Evolutionary conservation across 257 asterid genomes (phyloP).

Genomic region (Solanum piurae): DNA sequence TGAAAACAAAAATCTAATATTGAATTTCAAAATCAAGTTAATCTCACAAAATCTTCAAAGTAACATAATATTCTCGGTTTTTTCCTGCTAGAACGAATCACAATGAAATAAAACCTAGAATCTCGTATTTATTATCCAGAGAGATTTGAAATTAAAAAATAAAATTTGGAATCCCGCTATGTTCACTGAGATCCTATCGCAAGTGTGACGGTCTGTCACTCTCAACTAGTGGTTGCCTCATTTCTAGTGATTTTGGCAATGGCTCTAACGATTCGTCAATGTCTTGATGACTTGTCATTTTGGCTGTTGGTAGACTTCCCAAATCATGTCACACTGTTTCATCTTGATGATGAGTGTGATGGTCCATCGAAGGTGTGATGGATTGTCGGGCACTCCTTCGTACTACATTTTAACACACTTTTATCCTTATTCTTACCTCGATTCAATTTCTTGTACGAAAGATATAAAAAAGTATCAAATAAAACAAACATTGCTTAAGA

Average conservation of each 20-base stretch:
- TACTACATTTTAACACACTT: not conserved
- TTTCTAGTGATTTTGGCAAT: not conserved
- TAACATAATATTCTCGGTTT: too few species aligned
- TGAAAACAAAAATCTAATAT: too few species aligned
- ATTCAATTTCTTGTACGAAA: not conserved
- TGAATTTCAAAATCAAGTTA: too few species aligned
- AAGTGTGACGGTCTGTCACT: too few species aligned
- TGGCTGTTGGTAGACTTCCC: not conserved
- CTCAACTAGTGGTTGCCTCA: not conserved
- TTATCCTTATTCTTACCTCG: not conserved
- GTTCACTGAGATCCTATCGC: too few species aligned
- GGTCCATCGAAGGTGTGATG: not conserved
- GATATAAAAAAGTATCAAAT: not conserved
- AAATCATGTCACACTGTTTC: not conserved
- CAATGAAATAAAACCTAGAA: too few species aligned
- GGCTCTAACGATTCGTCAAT: too few species aligned
- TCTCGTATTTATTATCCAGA: too few species aligned
- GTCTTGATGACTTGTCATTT: not conserved
- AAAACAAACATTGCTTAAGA: not conserved
- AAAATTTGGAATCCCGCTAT: too few species aligned
- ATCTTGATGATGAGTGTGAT: not conserved
- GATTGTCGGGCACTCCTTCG: not conserved
- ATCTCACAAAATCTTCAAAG: too few species aligned
- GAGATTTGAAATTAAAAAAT: too few species aligned
- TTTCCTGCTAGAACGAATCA: too few species aligned